Conservation (phyloP, 192 early-diverging fungal species). For the Phycomyces blakesleeanus region DNA sequence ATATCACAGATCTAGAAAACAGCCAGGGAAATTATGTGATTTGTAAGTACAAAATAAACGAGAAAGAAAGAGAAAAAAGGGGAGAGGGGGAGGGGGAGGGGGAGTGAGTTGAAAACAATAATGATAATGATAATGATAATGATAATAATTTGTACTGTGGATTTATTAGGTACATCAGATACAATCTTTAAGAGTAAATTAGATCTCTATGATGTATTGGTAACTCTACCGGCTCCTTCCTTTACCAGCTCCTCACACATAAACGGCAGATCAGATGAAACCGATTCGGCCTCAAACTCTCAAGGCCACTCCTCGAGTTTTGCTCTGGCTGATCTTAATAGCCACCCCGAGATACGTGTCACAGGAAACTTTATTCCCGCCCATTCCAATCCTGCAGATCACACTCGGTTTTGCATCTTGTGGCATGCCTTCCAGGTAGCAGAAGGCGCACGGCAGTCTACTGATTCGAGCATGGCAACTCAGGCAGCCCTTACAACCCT, state of each 20-base stretch:
- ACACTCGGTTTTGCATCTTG: conserved; percentile 40
- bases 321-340: background rate
- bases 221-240: conserved; percentile 31
- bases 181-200: conserved; percentile 43
- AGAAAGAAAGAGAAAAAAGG: background rate
- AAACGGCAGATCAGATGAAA: background rate
- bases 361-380: background rate
- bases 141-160: too few relatives aligned
- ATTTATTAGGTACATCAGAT: conserved; percentile 45
- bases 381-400: conserved; percentile 30
- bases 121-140: too few relatives aligned
- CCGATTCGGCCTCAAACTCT: background rate
- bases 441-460: too few relatives aligned
- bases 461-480: too few relatives aligned
- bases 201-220: conserved; percentile 44
- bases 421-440: conserved; percentile 19
- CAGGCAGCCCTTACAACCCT: too few relatives aligned
- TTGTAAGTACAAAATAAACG: conserved; percentile 45
- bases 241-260: background rate
- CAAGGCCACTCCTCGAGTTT: background rate
- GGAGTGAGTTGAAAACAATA: too few relatives aligned
- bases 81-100: too few relatives aligned
- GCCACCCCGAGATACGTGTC: background rate
- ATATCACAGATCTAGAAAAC: conserved; percentile 36
- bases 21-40: conserved; percentile 41